These are phyloP conservation scores for Leucosporidium creatinivorum DNA, from an alignment of 768 basidiomycete genomes.

Conservation along the genomic window DNA sequence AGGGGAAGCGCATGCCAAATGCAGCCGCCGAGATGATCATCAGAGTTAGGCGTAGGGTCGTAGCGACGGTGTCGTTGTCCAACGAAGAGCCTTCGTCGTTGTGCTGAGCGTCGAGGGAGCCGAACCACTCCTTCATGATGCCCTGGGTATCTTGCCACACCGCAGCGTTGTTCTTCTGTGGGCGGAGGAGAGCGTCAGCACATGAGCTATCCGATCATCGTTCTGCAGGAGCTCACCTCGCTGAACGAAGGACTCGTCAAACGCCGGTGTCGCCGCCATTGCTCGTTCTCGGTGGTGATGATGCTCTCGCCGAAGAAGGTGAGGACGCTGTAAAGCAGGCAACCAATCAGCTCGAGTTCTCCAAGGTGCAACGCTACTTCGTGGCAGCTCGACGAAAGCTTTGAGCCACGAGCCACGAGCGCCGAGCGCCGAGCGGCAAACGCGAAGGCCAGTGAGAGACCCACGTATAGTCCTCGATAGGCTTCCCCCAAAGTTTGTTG, in stretches of 20 bases:
- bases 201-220: no score
- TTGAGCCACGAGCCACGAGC: no score
- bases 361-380: no score
- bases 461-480: constrained; percentile 3
- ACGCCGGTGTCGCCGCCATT: constrained; percentile 49
- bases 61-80: constrained; percentile 23
- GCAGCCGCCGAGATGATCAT: constrained; percentile 38
- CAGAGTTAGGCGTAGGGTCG: constrained; percentile 20
- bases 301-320: constrained; percentile 49
- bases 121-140: constrained; percentile 47
- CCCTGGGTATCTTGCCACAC: constrained; percentile 46
- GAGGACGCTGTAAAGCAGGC: constrained; percentile 15
- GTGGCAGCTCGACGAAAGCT: no score
- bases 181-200: no score
- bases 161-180: constrained; percentile 42
- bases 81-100: not conserved
- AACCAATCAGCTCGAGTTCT: not conserved
- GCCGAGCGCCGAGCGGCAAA: no score
- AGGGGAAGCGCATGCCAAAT: constrained; percentile 38
- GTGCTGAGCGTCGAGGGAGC: constrained; percentile 41
- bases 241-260: constrained; percentile 49
- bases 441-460: not conserved
- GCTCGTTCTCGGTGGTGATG: constrained; percentile 46
- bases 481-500: constrained; percentile 11
- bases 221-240: constrained; percentile 33